A percentile compares a stretch with the other conserved stretches of the same genome.
Evolutionary conservation across 805 yeast species (phyloP).

Genomic region (Wickerhamiella cacticola): DNA sequence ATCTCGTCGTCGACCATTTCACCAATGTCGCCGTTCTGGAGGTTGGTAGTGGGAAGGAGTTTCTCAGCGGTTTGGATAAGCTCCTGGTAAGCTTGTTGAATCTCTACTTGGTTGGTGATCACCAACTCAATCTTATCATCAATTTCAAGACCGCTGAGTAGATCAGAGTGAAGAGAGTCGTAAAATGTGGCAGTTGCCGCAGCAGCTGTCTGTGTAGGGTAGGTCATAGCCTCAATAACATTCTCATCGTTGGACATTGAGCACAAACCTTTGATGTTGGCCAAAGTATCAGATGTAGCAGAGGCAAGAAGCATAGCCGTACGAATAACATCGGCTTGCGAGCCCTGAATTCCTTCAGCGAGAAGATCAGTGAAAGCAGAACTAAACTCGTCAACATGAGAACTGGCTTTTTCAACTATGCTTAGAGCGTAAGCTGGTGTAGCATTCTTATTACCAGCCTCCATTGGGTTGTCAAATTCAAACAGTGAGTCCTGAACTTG

Average conservation of each 20-base stretch:
- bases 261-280: conserved; percentile 58
- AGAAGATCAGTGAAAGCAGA: conserved; percentile 60
- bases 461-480: conserved; percentile 66
- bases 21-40: conserved; percentile 40
- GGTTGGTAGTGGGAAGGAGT: conserved; percentile 36
- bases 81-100: conserved; percentile 58
- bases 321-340: conserved; percentile 40
- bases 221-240: conserved; percentile 49
- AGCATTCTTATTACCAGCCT: conserved; percentile 67
- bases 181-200: conserved; percentile 51
- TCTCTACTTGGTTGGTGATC: conserved; percentile 59
- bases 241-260: conserved; percentile 43
- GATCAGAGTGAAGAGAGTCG: conserved; percentile 43
- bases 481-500: conserved; percentile 59
- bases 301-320: conserved; percentile 52
- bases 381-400: conserved; percentile 68
- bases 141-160: conserved; percentile 35
- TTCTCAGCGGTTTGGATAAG: conserved; percentile 45
- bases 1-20: conserved; percentile 63
- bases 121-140: conserved; percentile 64
- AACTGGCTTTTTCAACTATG: conserved; percentile 55
- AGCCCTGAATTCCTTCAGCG: conserved; percentile 62
- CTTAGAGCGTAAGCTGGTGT: conserved; percentile 59
- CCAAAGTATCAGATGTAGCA: conserved; percentile 48
- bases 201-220: conserved; percentile 47